Evolutionary conservation across 2,329 filamentous ascomycete genomes (phyloP), one percentile per base, ranked within the genome.

Genomic region (Pseudogymnoascus destructans): DNA sequence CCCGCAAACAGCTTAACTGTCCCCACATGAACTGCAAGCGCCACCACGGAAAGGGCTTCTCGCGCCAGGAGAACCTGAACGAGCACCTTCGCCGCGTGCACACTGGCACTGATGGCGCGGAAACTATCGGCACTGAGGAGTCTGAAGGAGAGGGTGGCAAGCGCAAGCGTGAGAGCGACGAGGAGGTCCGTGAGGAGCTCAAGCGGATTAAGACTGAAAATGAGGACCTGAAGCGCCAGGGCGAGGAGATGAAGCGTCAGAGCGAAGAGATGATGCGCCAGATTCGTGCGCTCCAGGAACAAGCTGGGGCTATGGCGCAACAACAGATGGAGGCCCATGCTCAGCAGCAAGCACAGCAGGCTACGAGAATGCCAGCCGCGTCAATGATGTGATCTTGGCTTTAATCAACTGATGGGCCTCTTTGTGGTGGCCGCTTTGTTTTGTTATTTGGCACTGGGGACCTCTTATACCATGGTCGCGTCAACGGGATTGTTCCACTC

Each of bases 51-150:
- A 88, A 89, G 66, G 90, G 90, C 19, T 97, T 97, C 70, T 95
- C 91, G 7, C 83, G 92, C 55, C 87, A 91, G 67, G 92, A 97
- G 73, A 97, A 97, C 66, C 77, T 96, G 3, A 90, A 92, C 68
- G 92, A 97, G 72, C 92, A 97, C 72, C 75, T 96, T 15, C 86
- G 92, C 17, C 84, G 92, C 23, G 88, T 95, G n/a, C 92, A 97
- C 69, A 85, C 79, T 40, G 76, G 77, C 54, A 73, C 75, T 38
- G 72, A 68, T 25, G 68, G 73, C 55, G 46, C 58, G 3, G 62
- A 61, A 6, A 59, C 64, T 38, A 62, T 64, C 9, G 68, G 66
- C n/a, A 74, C 74, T 55, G 76, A 78, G n/a, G 67, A 64, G 1
- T 67, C 66, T 61, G 64, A 38, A 66, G 40, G 69, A 66, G 62